Evolutionary conservation across 306 rosid species (phyloP).

Genomic region (Prunus fruticosa): DNA sequence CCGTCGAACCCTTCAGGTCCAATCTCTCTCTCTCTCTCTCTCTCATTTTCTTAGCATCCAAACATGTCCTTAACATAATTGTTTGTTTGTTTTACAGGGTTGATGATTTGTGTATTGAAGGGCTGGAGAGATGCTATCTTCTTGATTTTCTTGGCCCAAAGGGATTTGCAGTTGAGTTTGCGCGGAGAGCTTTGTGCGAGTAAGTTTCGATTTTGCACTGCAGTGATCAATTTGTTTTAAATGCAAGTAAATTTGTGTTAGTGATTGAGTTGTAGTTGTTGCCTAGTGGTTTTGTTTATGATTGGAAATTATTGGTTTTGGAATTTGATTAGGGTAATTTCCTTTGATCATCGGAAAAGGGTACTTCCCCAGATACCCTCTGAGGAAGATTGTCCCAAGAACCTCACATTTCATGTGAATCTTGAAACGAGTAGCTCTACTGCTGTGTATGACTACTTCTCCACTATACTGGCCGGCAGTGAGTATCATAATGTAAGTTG

Average conservation of each 20-base stretch:
- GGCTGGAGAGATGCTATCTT: conserved; percentile 65
- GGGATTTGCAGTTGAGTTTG: conserved; percentile 55
- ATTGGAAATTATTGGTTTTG: background rate
- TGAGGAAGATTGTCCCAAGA: conserved; percentile 38
- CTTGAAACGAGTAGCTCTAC: conserved; percentile 71
- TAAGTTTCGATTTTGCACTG: conserved; percentile 24
- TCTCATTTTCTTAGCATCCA: background rate
- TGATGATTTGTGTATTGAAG: conserved; percentile 59
- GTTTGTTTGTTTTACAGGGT: conserved; percentile 35
- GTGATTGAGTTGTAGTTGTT: background rate
- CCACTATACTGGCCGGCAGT: conserved; percentile 33
- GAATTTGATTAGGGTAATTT: conserved; percentile 55
- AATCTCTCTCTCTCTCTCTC: background rate
- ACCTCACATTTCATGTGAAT: conserved; percentile 49
- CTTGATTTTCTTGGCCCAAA: conserved; percentile 67
- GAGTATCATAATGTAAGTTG: conserved; percentile 45
- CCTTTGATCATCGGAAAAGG: conserved; percentile 75
- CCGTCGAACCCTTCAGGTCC: conserved; percentile 62
- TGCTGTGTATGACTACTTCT: conserved; percentile 78
- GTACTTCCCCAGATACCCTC: conserved; percentile 42
- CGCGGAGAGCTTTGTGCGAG: conserved; percentile 52
- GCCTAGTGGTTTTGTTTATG: conserved; percentile 10
- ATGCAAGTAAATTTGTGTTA: background rate
- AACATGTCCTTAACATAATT: background rate
- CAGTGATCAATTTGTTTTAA: background rate